Percentiles rank a stretch among this genome's conserved stretches.
Evolutionary conservation across 225 moss, liverwort and hornwort genomes (phyloP).

Genomic region (Climacium dendroides): DNA sequence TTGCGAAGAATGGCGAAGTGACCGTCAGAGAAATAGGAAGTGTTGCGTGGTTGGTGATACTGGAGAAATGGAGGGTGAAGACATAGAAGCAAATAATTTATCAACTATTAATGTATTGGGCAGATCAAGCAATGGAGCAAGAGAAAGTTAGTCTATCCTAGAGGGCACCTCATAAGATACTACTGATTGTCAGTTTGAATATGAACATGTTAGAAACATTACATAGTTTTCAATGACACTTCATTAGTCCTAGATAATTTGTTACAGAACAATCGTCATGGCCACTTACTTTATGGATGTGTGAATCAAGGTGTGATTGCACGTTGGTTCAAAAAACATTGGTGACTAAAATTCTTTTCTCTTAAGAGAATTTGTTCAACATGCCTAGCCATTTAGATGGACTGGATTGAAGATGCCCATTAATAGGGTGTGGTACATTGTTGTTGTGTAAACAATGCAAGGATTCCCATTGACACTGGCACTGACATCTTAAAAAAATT

Average conservation of each 20-base stretch:
- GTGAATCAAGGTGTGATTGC: too few species aligned
- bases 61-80: not conserved
- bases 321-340: not conserved
- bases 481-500: too few species aligned
- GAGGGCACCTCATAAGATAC: not conserved
- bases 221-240: not conserved
- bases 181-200: not conserved
- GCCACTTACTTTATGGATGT: not conserved
- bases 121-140: not conserved
- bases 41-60: not conserved
- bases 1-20: not conserved
- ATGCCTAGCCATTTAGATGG: too few species aligned
- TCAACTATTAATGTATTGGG: not conserved
- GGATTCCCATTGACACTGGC: too few species aligned
- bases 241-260: not conserved
- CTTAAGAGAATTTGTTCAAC: too few species aligned
- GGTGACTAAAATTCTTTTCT: fast-evolving
- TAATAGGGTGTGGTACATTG: not conserved
- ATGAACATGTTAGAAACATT: not conserved
- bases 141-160: not conserved
- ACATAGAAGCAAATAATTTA: not conserved
- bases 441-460: not conserved
- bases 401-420: not conserved
- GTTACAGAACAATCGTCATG: not conserved
- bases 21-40: not conserved